Conservation (phyloP, 768 basidiomycete genomes). For the Suillus weaverae region DNA sequence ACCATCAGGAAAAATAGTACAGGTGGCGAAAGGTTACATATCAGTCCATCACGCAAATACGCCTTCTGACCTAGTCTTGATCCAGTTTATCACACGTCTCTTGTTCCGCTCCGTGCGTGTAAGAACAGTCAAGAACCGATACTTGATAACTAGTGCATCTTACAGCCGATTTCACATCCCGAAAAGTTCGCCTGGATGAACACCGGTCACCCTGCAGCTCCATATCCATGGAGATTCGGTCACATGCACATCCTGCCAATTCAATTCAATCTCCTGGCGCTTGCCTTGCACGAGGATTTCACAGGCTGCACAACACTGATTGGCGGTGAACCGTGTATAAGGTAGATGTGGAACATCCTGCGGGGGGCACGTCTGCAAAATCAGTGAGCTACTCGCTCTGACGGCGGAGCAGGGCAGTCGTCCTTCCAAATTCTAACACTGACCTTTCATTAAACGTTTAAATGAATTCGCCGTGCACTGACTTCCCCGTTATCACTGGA, state of each 20-base stretch:
- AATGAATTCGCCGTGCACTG: neutral
- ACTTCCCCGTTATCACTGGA: slow-evolving; percentile 1
- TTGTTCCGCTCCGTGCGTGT: neutral
- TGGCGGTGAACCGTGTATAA: neutral
- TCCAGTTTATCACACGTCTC: neutral
- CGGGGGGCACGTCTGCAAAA: neutral
- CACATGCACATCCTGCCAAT: neutral
- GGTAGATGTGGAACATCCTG: neutral
- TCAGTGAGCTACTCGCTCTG: neutral
- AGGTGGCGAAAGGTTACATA: neutral
- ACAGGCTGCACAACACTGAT: neutral
- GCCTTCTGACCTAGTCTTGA: neutral
- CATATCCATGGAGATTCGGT: neutral
- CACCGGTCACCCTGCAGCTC: neutral
- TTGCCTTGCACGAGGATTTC: neutral
- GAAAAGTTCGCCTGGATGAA: neutral
- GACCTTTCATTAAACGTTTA: too few relatives aligned
- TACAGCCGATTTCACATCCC: neutral
- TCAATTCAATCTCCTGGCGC: neutral
- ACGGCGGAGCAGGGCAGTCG: neutral
- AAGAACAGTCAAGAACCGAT: neutral
- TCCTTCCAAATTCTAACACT: neutral
- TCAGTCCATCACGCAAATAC: neutral
- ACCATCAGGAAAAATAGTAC: slow-evolving; percentile 21
- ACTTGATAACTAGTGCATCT: neutral